Percentiles rank a stretch among this genome's conserved stretches.
Conservation (phyloP, 2,329 filamentous ascomycete genomes). For the Fusarium pseudocircinatum region DNA sequence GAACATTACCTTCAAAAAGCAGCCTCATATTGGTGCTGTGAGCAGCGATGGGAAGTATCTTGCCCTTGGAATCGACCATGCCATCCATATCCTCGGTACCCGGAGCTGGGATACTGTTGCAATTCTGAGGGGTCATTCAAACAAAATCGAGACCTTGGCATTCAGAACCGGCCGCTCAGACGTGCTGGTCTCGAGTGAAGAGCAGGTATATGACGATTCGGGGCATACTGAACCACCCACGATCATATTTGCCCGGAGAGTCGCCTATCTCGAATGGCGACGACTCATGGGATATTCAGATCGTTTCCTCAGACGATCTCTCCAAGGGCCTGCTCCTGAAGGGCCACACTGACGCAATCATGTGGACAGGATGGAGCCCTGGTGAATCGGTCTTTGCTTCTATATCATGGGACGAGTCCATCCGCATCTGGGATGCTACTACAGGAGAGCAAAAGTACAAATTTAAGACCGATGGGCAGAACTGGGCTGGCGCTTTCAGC, state of each 20-base stretch:
- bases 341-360: slow-evolving; percentile 10
- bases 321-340: neutral
- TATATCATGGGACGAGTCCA: slow-evolving; percentile 9
- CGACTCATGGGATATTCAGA: slow-evolving; percentile 2
- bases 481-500: slow-evolving; percentile 19
- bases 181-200: neutral
- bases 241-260: slow-evolving; percentile 2
- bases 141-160: neutral
- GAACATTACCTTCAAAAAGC: neutral
- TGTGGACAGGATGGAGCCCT: slow-evolving; percentile 23
- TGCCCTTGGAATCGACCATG: neutral
- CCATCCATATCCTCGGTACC: slow-evolving; percentile 17
- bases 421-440: slow-evolving; percentile 19
- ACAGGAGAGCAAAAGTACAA: neutral
- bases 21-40: neutral
- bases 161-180: slow-evolving; percentile 3
- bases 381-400: slow-evolving; percentile 23
- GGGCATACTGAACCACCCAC: neutral
- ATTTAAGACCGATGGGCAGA: slow-evolving; percentile 12
- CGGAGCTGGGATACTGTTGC: neutral
- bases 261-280: neutral
- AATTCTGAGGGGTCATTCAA: slow-evolving; percentile 18
- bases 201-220: neutral
- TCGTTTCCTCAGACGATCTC: neutral
- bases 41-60: neutral